Base-by-base conservation (phyloP, 139 green algal genomes). In the Zygnema circumcarinatum region DNA sequence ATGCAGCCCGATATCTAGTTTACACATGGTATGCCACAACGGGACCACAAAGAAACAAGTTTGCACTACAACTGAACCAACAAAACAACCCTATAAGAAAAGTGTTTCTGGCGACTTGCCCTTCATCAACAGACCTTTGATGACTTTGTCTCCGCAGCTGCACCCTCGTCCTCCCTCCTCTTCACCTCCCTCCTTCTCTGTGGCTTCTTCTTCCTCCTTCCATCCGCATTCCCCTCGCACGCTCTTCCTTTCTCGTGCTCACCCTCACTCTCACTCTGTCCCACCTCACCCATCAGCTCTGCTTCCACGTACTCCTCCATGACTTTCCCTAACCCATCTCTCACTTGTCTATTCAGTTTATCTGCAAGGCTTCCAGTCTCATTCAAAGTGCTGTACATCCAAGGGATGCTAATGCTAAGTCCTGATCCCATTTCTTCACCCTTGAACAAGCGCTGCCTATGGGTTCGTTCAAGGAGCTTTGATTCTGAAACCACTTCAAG, bases 181-280 rank as follows among this genome's bases (percentile, higher is more conserved):
- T 78, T 40, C 7, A 56, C 39, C 25, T 84, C 78, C 39, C 41
- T 84, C 78, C 29, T 62, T 54, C 40, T 84, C 38, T 54, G 52
- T 84, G n/a, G 47, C 78, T 84, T 74, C 39, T 74, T 84, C 40
- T 84, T 74, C 29, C 40, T 79, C 22, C 53, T 74, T 84, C 22
- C 39, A 41, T 54, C 78, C 25, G 36, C 78, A 56, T 2, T 25
- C 38, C 25, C 78, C 39, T 62, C 38, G 25, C 22, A 33, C 29
- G 16, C 35, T 74, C 39, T 62, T 29, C 40, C 40, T 62, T 31
- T 36, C 40, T 36, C 22, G 33, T 54, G 11, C 39, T 81, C 41
- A 7, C 78, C 69, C 38, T 82, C 78, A 56, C 78, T 84, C 41
- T 84, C 38, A 36, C 40, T 54, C 36, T 79, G 38, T 38, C 67